Evolutionary conservation across 179 eudicot genomes (phyloP), one percentile per base, ranked within the genome.

Genomic region (Beta macrorhiza): DNA sequence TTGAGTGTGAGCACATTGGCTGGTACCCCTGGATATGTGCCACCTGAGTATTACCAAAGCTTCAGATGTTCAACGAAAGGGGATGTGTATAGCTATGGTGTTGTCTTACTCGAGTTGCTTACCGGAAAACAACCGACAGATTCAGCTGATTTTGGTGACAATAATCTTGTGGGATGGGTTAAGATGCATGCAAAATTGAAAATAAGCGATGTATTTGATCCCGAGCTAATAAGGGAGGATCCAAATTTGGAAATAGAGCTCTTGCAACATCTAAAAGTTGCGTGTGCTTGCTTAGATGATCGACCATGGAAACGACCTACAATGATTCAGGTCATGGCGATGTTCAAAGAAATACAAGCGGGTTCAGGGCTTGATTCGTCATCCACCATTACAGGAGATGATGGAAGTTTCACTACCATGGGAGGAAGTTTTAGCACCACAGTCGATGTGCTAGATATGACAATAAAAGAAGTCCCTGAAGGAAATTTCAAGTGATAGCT

Each of bases 251-350:
- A 91, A 72, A 84, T 94, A 0, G 99, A 96, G 88, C 92, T 96
- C 22, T 77, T 91, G 20, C 89, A 96, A 45, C 93, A 94, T 63
- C 76, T 94, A 17, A 89, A 90, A 49, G 97, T 96, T 0, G 99
- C 98, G 1, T 85, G 90, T 57, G 91, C 93, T 13, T 96, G 99
- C 83, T 88, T 96, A 71, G 97, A 96, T 45, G 99, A 96, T 67
- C 88, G 98, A 72, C 93, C 93, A 7, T 90, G 82, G 84, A 85
- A 80, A 51, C 87, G 99, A 0, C 99, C 99, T 2, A 92, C 96
- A 0, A 96, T 96, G 97, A 92, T 96, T n/a, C 95, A 96, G 82
- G 99, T 96, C 22, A 87, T 96, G 97, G 97, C 99, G 0, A 92
- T 90, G 97, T 92, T 96, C 83, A 96, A 94, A 83, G 97, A 96